Percentiles rank a stretch among this genome's conserved stretches.
Conservation (phyloP, 805 yeast genomes). For the Nakazawaea ambrosiae region DNA sequence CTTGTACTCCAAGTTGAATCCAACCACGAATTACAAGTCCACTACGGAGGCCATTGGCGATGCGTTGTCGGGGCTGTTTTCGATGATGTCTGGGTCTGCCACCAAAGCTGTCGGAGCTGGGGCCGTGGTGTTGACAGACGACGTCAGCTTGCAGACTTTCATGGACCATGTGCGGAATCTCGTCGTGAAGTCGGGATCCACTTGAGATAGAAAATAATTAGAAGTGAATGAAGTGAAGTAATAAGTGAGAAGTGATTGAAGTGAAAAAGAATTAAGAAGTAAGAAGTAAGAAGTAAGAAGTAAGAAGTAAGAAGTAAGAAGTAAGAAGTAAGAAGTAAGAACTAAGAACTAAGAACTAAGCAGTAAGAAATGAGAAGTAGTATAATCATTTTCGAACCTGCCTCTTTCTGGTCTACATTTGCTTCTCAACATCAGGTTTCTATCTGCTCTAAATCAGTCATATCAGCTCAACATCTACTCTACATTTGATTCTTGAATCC, state of each 20-base stretch:
- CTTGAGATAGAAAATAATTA: conserved; percentile 3
- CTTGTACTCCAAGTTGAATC: conserved; percentile 62
- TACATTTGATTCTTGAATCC: too few species aligned
- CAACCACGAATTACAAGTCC: conserved; percentile 48
- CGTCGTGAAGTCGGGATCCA: conserved; percentile 19
- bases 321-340: too few species aligned
- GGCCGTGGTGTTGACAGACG: conserved; percentile 49
- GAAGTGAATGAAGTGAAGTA: conserved; percentile 18
- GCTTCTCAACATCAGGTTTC: too few species aligned
- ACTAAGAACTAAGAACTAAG: too few species aligned
- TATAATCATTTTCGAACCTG: too few species aligned
- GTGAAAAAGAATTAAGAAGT: too few species aligned
- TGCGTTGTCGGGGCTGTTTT: conserved; percentile 18
- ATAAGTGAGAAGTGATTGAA: conserved; percentile 19
- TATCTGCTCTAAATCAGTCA: too few species aligned
- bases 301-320: too few species aligned
- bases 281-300: too few species aligned
- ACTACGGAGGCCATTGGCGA: conserved; percentile 19
- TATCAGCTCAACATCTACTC: too few species aligned
- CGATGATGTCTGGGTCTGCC: conserved; percentile 20
- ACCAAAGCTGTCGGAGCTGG: conserved; percentile 18
- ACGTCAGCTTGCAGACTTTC: conserved; percentile 47
- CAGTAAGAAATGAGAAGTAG: too few species aligned
- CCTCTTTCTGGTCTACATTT: too few species aligned
- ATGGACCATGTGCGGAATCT: conserved; percentile 45